phyloP scores from a whole-genome alignment of 179 eudicot genomes.

The Spinacia oleracea region DNA sequence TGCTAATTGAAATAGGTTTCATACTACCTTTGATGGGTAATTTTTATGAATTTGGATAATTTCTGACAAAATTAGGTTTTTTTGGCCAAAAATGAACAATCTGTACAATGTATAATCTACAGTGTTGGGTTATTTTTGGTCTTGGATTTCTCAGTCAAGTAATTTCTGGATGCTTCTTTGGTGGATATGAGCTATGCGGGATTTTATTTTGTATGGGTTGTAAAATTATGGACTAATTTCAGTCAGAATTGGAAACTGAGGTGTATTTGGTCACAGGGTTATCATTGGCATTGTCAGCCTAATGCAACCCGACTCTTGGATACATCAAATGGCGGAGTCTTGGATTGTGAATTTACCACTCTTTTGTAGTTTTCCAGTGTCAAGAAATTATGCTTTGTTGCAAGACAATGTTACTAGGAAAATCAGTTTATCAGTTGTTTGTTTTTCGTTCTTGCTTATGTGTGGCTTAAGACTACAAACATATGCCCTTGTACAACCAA shows the following conservation, averaged over 20 bases:
- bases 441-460: background rate
- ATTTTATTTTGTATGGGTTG: background rate
- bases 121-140: background rate
- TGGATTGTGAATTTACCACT: background rate
- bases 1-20: no score
- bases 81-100: background rate
- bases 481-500: no score
- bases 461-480: no score
- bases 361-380: background rate
- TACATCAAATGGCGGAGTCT: no score
- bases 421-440: background rate
- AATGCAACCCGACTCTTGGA: no score
- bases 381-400: no score
- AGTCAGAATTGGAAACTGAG: background rate
- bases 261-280: no score
- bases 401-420: background rate
- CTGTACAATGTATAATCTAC: background rate
- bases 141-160: background rate
- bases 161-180: no score
- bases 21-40: background rate
- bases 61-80: background rate
- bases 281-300: slow-evolving; percentile 1
- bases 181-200: background rate
- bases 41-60: background rate
- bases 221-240: background rate